Evolutionary conservation across 2,329 filamentous ascomycete genomes (phyloP).

Genomic region (Verticillium alfalfae): DNA sequence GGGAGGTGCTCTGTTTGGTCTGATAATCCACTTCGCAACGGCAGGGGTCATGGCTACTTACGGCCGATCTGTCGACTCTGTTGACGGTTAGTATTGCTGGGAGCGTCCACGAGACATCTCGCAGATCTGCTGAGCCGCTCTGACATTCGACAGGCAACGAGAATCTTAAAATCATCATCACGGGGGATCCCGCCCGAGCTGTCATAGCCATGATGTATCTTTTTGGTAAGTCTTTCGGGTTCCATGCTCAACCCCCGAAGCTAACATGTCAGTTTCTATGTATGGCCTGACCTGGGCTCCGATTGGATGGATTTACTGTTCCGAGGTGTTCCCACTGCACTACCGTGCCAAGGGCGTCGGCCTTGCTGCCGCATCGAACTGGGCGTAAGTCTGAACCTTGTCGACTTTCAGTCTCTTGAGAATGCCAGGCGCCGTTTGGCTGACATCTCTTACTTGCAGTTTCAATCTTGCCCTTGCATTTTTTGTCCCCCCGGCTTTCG

Average conservation of each 20-base stretch:
- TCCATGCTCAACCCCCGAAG: neutral
- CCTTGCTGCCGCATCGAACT: slow-evolving; percentile 44
- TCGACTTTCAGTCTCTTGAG: too few relatives aligned
- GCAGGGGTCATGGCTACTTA: slow-evolving; percentile 44
- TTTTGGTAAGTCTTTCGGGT: slow-evolving; percentile 23
- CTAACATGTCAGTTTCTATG: neutral
- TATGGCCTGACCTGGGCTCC: slow-evolving; percentile 27
- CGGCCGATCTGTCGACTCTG: slow-evolving; percentile 34
- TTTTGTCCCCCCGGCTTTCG: slow-evolving; percentile 32
- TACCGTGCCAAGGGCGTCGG: slow-evolving; percentile 49
- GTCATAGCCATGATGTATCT: slow-evolving; percentile 47
- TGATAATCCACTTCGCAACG: slow-evolving; percentile 39
- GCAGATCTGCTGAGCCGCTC: slow-evolving; percentile 11
- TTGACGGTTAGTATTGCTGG: slow-evolving; percentile 22
- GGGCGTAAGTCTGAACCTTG: slow-evolving; percentile 19
- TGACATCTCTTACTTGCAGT: neutral
- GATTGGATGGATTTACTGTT: slow-evolving; percentile 23
- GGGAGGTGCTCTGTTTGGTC: slow-evolving; percentile 36
- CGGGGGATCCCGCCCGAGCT: slow-evolving; percentile 37
- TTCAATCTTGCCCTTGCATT: slow-evolving; percentile 45
- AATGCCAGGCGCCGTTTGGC: neutral
- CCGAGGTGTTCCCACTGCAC: slow-evolving; percentile 35
- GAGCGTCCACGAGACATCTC: neutral
- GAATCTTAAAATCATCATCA: slow-evolving; percentile 38
- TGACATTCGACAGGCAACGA: slow-evolving; percentile 24